Evolutionary conservation across 352 stramenopile genomes (phyloP).

Genomic region (Globisporangium parvum): DNA sequence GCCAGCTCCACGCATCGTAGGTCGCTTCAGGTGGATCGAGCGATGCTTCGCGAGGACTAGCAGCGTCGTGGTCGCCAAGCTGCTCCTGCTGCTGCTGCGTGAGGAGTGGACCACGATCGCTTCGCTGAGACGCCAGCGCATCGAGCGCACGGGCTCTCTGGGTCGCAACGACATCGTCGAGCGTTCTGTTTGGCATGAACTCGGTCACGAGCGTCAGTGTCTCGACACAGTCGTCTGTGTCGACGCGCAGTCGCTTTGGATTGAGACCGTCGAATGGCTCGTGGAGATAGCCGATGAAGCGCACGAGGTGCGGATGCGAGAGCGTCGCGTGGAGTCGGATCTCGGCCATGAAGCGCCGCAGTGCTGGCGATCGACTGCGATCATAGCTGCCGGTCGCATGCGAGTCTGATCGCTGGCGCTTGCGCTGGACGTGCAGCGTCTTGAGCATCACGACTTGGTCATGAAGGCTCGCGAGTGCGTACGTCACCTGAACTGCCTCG

Average conservation of each 20-base stretch:
- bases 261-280: constrained; percentile 1
- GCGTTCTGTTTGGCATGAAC: constrained; percentile 27
- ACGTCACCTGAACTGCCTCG: too few relatives aligned
- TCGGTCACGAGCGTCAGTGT: constrained; percentile 32
- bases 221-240: not conserved
- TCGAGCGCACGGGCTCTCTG: constrained; percentile 19
- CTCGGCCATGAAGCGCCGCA: constrained; percentile 19
- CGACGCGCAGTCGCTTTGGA: too few relatives aligned
- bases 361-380: too few relatives aligned
- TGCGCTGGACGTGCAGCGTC: not conserved
- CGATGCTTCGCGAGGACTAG: not conserved
- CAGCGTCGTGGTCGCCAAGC: not conserved
- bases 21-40: not conserved
- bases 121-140: constrained; percentile 4
- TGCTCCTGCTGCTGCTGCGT: not conserved
- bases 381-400: not conserved
- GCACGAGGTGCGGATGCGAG: constrained; percentile 55
- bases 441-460: too few relatives aligned
- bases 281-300: constrained; percentile 45
- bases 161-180: constrained; percentile 30
- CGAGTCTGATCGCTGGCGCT: not conserved
- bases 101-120: too few relatives aligned
- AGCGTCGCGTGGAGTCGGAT: constrained; percentile 53
- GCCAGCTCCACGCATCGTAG: constrained; percentile 23
- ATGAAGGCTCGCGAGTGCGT: too few relatives aligned